Evolutionary conservation across 495 filamentous ascomycete species (phyloP), one percentile per base, ranked within the genome.

Genomic region (Xylaria cubensis): DNA sequence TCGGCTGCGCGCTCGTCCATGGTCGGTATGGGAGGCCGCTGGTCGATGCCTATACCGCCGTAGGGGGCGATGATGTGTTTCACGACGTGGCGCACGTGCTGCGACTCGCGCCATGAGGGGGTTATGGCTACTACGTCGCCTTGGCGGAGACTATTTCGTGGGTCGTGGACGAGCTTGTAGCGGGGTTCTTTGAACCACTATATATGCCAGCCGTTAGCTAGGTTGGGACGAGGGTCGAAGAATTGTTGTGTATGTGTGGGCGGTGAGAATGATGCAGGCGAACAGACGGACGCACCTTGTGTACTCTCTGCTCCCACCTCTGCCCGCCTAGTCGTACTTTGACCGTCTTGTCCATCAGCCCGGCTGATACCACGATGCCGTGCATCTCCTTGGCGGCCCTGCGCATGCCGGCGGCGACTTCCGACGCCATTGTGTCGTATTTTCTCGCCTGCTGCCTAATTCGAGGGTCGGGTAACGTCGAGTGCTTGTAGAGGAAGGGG

Each of bases 41-140:
- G 85, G 32, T 87, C 82, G 73, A 93, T 86, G 3, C 87, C 86
- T 12, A 82, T 76, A 9, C 90, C 92, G 70, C 90, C 92, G 71
- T 92, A 93, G 36, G 90, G 93, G 53, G 92, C 89, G 72, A 97
- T 84, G 75, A 97, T 95, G 66, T 86, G 80, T 79, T 92, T 90
- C 32, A 96, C 90, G 41, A 95, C 91, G 80, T 95, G 92, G 36
- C 87, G 90, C 72, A 95, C 93, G 66, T 80, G 78, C 67, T 90
- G 90, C 72, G 87, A 88, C 70, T 86, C 86, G 19, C 90, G 88
- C 77, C 83, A 90, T 53, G 90, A 90, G 26, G 90, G 87, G 26
- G 87, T 87, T 77, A 96, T 92, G 79, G 90, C 88, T n/a, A 97
- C 89, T 17, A 95, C 88, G 80, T 97, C 93, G 76, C 93, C 93